phyloP scores from a whole-genome alignment of 331 rosid species.

The Dryas integrifolia region DNA sequence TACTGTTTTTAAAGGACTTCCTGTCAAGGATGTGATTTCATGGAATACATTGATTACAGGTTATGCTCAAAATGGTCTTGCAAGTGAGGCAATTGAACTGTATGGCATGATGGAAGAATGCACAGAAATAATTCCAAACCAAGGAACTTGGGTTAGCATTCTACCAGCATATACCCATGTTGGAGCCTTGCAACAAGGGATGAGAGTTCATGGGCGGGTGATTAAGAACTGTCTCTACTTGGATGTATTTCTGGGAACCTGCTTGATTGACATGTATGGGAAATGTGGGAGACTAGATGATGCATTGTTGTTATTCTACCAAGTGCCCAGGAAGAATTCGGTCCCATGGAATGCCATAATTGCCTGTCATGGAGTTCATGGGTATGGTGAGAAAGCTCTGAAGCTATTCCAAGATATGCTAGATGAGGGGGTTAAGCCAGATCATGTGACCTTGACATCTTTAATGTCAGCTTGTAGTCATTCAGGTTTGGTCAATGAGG shows the following conservation, averaged over 20 bases:
- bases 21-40: constrained; percentile 37
- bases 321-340: constrained; percentile 31
- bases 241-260: constrained; percentile 45
- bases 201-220: constrained; percentile 46
- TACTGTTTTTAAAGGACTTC: constrained; percentile 39
- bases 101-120: constrained; percentile 34
- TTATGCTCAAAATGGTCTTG: constrained; percentile 50
- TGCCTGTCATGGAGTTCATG: constrained; percentile 49
- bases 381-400: constrained; percentile 39
- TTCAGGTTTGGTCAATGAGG: constrained; percentile 42
- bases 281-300: constrained; percentile 50
- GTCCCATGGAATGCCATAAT: constrained; percentile 50
- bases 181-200: constrained; percentile 46
- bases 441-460: constrained; percentile 42
- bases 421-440: constrained; percentile 34
- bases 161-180: constrained; percentile 44
- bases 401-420: constrained; percentile 41
- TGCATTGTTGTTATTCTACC: constrained; percentile 37
- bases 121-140: constrained; percentile 36
- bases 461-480: constrained; percentile 49
- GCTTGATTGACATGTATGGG: constrained; percentile 53
- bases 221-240: constrained; percentile 36
- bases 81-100: constrained; percentile 42
- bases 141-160: constrained; percentile 49
- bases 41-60: constrained; percentile 53